Base-by-base conservation (phyloP, 805 yeast genomes). In the Citeromyces matritensis region DNA sequence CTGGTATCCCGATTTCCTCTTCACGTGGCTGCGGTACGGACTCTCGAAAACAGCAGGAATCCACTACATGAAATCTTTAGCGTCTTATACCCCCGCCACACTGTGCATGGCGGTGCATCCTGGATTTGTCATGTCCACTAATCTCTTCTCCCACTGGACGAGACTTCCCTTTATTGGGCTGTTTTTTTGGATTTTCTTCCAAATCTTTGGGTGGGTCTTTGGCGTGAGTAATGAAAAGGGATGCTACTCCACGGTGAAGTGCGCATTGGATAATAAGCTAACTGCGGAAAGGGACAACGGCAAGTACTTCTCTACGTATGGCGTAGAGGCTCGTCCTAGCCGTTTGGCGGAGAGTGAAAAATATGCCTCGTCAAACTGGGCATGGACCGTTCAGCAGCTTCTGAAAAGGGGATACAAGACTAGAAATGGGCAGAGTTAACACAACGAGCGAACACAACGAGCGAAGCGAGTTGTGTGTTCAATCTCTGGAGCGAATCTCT, bases 101-200 rank as follows among this genome's bases (percentile, higher is more conserved):
- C 48, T 74, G 25, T 71, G 75, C 35, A 50, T 70, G 24, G 63
- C 83, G 2, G 80, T 81, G 3, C 86, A 82, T 43, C 94, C 94
- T 0, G 95, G 95, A 1, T 65, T 81, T 39, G 82, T 81, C n/a
- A 75, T 83, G 80, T 73, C 74, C 42, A 75, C 94, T 2, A 76
- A 77, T 40, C 49, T 78, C 30, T 79, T 78, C 47, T 60, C 77
- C 29, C 80, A 78, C 47, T 78, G 85, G 74, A 80, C 88, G 2
- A 55, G 83, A 34, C 55, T 78, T 10, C 93, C 94, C 0, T 55
- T 82, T 4, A 61, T 83, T n/a, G 94, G 95, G 1, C 61, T 72
- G 1, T 42, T 77, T 24, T 79, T 79, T 41, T 74, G 86, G 83
- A 51, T 77, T 26, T 49, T 69, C 7, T 79, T 81, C 48, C 82